These are phyloP conservation scores for Aspergillus quadricinctus DNA, from an alignment of 2,329 filamentous ascomycete genomes.

Conservation along the genomic window DNA sequence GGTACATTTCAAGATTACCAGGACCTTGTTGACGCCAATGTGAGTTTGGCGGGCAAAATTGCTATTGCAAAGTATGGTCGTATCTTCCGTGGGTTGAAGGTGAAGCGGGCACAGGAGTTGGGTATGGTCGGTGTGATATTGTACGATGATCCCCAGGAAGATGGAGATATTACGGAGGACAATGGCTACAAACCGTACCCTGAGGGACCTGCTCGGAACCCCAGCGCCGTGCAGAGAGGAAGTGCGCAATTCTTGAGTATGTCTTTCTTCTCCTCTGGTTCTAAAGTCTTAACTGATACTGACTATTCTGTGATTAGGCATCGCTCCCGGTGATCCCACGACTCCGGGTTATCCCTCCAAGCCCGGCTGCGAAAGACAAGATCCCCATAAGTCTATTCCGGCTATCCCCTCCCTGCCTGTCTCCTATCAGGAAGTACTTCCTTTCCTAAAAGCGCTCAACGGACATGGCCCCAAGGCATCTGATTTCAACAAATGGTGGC, in stretches of 20 bases:
- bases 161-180: conserved; percentile 73
- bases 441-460: conserved; percentile 84
- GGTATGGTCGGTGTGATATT: conserved; percentile 83
- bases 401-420: conserved; percentile 88
- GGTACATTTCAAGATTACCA: conserved; percentile 83
- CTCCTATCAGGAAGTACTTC: conserved; percentile 80
- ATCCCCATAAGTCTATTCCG: conserved; percentile 67
- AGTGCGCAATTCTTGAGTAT: conserved; percentile 77
- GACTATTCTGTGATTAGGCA: conserved; percentile 36
- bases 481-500: conserved; percentile 70
- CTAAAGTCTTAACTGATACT: not conserved
- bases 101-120: conserved; percentile 86
- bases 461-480: conserved; percentile 75
- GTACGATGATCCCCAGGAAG: conserved; percentile 85
- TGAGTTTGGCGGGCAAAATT: conserved; percentile 78
- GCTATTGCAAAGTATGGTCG: conserved; percentile 80
- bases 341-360: conserved; percentile 93
- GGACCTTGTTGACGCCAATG: conserved; percentile 69
- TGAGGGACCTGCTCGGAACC: conserved; percentile 78
- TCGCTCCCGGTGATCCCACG: conserved; percentile 70
- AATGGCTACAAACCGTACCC: conserved; percentile 79
- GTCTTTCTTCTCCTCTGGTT: conserved; percentile 24
- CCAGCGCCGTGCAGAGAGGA: conserved; percentile 84
- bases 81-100: conserved; percentile 84
- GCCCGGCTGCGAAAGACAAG: conserved; percentile 73